These are phyloP conservation scores for Rubus idaeus DNA, from an alignment of 306 rosid genomes.

Conservation along the genomic window DNA sequence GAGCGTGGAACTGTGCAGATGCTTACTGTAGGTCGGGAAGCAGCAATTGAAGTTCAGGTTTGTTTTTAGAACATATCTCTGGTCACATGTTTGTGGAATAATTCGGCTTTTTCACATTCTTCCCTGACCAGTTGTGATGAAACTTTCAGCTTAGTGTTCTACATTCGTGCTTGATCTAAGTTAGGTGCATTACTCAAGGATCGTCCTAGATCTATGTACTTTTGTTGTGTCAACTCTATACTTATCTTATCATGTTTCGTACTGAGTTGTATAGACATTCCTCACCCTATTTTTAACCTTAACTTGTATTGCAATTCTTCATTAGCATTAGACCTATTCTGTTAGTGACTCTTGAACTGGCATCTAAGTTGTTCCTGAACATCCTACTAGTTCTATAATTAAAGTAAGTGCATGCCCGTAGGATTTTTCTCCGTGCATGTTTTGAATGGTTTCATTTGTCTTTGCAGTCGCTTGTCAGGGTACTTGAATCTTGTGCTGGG, in stretches of 20 bases:
- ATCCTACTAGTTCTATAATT: not conserved
- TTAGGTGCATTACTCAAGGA: not conserved
- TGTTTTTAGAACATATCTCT: conserved; percentile 25
- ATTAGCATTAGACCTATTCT: too few relatives aligned
- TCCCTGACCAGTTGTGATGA: not conserved
- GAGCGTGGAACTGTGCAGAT: conserved; percentile 96
- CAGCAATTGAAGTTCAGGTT: conserved; percentile 99
- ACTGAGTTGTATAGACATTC: not conserved
- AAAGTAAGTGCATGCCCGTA: not conserved
- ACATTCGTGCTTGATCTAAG: not conserved
- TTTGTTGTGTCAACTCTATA: not conserved
- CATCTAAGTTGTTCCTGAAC: not conserved
- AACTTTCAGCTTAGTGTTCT: not conserved
- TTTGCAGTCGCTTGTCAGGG: conserved; percentile 86
- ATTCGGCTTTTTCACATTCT: not conserved
- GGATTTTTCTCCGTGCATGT: not conserved
- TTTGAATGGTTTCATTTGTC: conserved; percentile 31
- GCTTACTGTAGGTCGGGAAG: conserved; percentile 88
- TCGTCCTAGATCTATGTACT: not conserved
- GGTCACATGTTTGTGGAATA: conserved; percentile 7
- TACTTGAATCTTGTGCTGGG: conserved; percentile 77
- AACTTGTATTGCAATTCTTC: too few relatives aligned
- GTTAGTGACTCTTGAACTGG: not conserved
- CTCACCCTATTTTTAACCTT: not conserved
- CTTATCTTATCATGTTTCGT: not conserved